Evolutionary conservation across 176 grass and related monocot genomes (phyloP).

Genomic region (Aechmea fasciata): DNA sequence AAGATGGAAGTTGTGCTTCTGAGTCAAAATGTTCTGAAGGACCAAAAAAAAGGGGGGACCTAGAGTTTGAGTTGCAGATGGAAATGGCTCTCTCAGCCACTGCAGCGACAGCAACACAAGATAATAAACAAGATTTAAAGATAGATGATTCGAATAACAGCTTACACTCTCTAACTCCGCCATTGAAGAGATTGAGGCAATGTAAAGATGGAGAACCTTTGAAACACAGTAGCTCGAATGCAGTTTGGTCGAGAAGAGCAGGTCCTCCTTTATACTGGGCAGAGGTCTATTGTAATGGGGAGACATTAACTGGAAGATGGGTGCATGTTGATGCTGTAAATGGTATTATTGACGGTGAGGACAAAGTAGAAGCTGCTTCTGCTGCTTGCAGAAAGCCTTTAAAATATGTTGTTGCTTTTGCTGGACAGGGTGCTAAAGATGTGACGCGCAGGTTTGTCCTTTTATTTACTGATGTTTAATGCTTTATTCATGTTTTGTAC

Average conservation of each 20-base stretch:
- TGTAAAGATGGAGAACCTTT: constrained; percentile 33
- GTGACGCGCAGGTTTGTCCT: constrained; percentile 72
- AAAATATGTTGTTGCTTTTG: constrained; percentile 87
- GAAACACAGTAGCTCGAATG: constrained; percentile 25
- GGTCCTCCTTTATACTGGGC: constrained; percentile 67
- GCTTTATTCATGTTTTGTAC: neutral
- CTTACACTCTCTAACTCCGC: constrained; percentile 22
- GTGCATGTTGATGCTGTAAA: constrained; percentile 89
- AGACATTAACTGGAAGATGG: constrained; percentile 67
- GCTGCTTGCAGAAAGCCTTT: constrained; percentile 75
- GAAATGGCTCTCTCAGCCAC: constrained; percentile 92
- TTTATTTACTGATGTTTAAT: neutral
- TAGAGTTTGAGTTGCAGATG: constrained; percentile 85
- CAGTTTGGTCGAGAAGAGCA: constrained; percentile 73
- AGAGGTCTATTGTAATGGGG: constrained; percentile 66
- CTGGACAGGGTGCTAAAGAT: constrained; percentile 90
- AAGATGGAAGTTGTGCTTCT: constrained; percentile 23
- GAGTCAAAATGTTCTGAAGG: constrained; percentile 29
- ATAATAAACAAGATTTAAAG: constrained; percentile 22
- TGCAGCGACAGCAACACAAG: constrained; percentile 20
- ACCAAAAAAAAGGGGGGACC: constrained; percentile 64
- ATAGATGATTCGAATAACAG: constrained; percentile 21
- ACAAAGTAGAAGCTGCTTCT: constrained; percentile 65
- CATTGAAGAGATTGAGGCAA: constrained; percentile 29
- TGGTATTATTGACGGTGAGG: constrained; percentile 72